A percentile compares a stretch with the other conserved stretches of the same genome.
These are phyloP conservation scores for Calocera cornea DNA, from an alignment of 768 basidiomycete genomes.

Conservation along the genomic window DNA sequence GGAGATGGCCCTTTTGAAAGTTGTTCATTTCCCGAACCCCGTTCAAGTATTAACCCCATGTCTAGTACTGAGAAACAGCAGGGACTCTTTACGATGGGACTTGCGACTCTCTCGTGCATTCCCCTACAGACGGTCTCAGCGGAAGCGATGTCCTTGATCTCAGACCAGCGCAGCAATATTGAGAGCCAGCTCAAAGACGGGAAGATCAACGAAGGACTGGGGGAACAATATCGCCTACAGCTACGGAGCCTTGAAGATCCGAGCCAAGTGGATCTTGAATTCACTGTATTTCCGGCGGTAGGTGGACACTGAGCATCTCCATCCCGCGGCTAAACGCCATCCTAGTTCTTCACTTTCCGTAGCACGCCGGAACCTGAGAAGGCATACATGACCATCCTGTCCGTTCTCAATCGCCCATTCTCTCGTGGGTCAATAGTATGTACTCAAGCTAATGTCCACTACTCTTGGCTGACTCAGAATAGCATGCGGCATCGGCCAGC, in stretches of 20 bases:
- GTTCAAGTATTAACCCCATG: conserved; percentile 5
- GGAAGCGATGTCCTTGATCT: background rate
- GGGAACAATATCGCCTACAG: conserved; percentile 32
- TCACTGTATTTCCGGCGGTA: background rate
- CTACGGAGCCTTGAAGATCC: conserved; percentile 23
- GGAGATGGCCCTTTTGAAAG: conserved; percentile 27
- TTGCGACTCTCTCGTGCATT: conserved; percentile 23
- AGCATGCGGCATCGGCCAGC: conserved; percentile 22
- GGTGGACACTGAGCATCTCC: conserved; percentile 14
- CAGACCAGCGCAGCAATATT: background rate
- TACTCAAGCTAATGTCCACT: background rate
- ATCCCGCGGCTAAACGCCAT: background rate
- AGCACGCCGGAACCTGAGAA: conserved; percentile 30
- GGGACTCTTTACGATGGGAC: conserved; percentile 12
- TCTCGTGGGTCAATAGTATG: conserved; percentile 38
- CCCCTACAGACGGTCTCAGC: conserved; percentile 14
- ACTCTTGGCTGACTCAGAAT: background rate
- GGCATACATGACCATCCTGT: conserved; percentile 31
- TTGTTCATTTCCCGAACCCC: conserved; percentile 13
- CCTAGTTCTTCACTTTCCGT: background rate
- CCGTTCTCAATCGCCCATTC: conserved; percentile 31
- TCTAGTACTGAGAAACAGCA: conserved; percentile 6
- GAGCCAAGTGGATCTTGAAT: background rate
- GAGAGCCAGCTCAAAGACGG: background rate
- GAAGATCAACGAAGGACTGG: conserved; percentile 22